Base-by-base conservation (phyloP, 2,329 filamentous ascomycete genomes). In the Bipolaris oryzae region DNA sequence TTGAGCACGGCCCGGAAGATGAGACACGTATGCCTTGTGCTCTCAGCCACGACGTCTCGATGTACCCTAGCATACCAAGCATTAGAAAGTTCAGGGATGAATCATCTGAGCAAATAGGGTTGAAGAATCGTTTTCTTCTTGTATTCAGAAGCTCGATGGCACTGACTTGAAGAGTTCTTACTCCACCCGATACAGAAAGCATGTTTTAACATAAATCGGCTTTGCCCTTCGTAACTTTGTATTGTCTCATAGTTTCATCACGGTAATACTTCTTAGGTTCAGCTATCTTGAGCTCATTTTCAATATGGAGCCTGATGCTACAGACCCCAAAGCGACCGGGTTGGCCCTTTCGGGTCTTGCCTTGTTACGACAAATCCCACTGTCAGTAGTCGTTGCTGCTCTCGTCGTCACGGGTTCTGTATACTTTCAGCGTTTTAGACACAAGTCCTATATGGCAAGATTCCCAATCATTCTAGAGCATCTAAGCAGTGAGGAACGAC, bases 341-440 rank as follows among this genome's bases (percentile, higher is more conserved):
- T 15, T 41, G 20, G 20, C 21, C 18, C 38, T 21, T 41, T 16
- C 16, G 1, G n/a, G 20, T 11, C 5, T 23, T 41, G 18, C 38
- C 38, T 41, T 41, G 38, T n/a, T 41, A 18, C 38, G 16, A 23
- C 63, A 70, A 34, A 62, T 63, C 7, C 23, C 69, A 20, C 65
- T 69, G 54, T 66, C 67, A 5, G 55, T 49, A 37, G 58, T 57
- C 13, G n/a, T 69, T 34, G 66, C 71, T 37, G 45, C 58, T 16
- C 16, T 70, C 37, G 44, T 73, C 21, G 62, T 72, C 43, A 61
- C 50, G 16, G 60, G 50, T 39, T 66, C 58, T 33, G 33, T 62
- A 7, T 62, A 60, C 42, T n/a, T 68, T 2, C 63, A 68, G 9
- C 67, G 57, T 20, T 34, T 72, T 47, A 66, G 62, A n/a, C 60